Evolutionary conservation across 805 yeast species (phyloP).

Genomic region (Metschnikowia gelsemii): DNA sequence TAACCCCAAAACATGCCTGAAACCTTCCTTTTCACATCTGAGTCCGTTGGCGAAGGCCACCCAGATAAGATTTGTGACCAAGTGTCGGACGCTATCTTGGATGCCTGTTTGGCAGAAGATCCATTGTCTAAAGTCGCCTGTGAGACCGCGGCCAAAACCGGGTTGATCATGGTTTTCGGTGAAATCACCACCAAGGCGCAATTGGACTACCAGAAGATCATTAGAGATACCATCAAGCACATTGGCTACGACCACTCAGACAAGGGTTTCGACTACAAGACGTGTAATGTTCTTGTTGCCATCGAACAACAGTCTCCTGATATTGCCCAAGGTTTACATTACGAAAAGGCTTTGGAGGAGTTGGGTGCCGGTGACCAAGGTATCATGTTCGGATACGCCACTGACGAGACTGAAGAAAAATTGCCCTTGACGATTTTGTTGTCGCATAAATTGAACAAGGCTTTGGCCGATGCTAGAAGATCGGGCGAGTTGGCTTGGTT

Average conservation of each 20-base stretch:
- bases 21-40: slow-evolving; percentile 71
- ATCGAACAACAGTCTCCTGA: slow-evolving; percentile 99
- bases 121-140: slow-evolving; percentile 99
- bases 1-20: slow-evolving; percentile 25
- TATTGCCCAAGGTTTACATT: slow-evolving; percentile 98
- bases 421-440: slow-evolving; percentile 92
- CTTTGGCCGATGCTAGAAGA: slow-evolving; percentile 96
- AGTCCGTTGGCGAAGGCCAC: slow-evolving; percentile 93
- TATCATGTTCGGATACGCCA: slow-evolving; percentile 99
- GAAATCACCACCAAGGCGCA: slow-evolving; percentile 97
- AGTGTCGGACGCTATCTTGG: slow-evolving; percentile 96
- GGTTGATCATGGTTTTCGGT: slow-evolving; percentile 99
- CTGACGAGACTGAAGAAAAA: slow-evolving; percentile 97
- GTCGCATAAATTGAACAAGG: slow-evolving; percentile 95
- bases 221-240: slow-evolving; percentile 97
- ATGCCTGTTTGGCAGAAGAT: slow-evolving; percentile 93
- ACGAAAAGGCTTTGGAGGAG: slow-evolving; percentile 92
- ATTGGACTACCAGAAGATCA: slow-evolving; percentile 94
- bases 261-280: slow-evolving; percentile 98
- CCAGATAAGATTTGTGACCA: slow-evolving; percentile 98
- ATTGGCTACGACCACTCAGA: slow-evolving; percentile 96
- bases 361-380: slow-evolving; percentile 99
- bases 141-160: slow-evolving; percentile 99
- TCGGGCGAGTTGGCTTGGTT: slow-evolving; percentile 92
- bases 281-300: slow-evolving; percentile 98